Conservation (phyloP, 2,329 filamentous ascomycete genomes). For the Camptophora hylomeconis region DNA sequence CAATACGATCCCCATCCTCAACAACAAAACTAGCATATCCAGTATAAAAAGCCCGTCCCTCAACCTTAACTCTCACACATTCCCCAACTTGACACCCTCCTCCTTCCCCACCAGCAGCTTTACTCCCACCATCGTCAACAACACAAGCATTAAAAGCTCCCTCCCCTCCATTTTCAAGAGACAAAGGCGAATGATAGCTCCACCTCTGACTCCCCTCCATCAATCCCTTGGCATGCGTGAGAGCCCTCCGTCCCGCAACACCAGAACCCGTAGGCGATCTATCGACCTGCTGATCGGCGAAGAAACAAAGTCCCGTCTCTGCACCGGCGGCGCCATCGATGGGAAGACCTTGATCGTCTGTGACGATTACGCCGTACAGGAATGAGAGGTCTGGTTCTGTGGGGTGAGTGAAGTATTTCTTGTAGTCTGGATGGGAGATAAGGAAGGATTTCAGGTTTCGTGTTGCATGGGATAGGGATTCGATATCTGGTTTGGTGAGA, state of each 20-base stretch:
- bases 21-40: conserved; percentile 19
- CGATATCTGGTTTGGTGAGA: conserved; percentile 18
- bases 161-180: conserved; percentile 17
- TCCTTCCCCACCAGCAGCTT: conserved; percentile 1
- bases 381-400: conserved; percentile 23
- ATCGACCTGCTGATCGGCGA: conserved; percentile 36
- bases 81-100: too few species aligned
- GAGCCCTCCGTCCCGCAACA: conserved; percentile 25
- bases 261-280: conserved; percentile 27
- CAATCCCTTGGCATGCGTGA: conserved; percentile 22
- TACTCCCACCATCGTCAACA: conserved; percentile 10
- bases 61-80: conserved; percentile 20
- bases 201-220: conserved; percentile 17
- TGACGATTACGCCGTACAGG: conserved; percentile 31
- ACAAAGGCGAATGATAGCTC: conserved; percentile 26
- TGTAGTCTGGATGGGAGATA: conserved; percentile 10
- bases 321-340: conserved; percentile 16
- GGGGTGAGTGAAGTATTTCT: conserved; percentile 20
- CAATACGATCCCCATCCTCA: conserved; percentile 20
- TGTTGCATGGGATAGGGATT: conserved; percentile 22
- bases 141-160: conserved; percentile 19
- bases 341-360: conserved; percentile 16
- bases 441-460: conserved; percentile 22
- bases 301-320: conserved; percentile 33
- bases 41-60: conserved; percentile 23